Conservation (phyloP, 1,139 yeast species). For the Candida tetrigidarum region DNA sequence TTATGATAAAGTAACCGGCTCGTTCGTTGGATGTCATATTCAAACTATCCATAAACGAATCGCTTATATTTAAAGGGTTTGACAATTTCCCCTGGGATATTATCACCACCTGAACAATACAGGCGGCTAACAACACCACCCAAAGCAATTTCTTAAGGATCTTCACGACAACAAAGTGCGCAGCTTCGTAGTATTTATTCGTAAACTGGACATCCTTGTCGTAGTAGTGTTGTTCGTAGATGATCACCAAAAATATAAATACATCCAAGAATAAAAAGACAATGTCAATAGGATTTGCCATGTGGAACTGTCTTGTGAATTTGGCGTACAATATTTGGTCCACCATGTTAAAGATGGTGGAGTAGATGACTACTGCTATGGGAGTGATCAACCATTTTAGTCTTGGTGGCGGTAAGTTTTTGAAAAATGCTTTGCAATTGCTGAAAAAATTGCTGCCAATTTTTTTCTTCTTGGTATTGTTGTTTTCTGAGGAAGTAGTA, state of each 20-base stretch:
- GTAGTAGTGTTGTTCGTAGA: slow-evolving; percentile 9
- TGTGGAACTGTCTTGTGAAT: slow-evolving; percentile 9
- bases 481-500: not conserved
- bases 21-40: slow-evolving; percentile 12
- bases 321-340: slow-evolving; percentile 13
- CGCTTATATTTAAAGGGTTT: slow-evolving; percentile 17
- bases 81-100: slow-evolving; percentile 17
- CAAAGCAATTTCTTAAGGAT: slow-evolving; percentile 15
- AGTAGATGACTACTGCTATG: slow-evolving; percentile 13
- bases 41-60: not conserved
- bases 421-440: not conserved
- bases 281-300: slow-evolving; percentile 7
- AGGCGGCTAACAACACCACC: slow-evolving; percentile 16
- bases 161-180: slow-evolving; percentile 10
- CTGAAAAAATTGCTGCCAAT: not conserved
- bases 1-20: slow-evolving; percentile 15
- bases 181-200: slow-evolving; percentile 1
- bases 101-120: slow-evolving; percentile 17
- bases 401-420: slow-evolving; percentile 5
- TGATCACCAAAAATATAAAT: slow-evolving; percentile 11
- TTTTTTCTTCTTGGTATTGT: too few species aligned
- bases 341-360: slow-evolving; percentile 15
- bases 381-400: slow-evolving; percentile 14
- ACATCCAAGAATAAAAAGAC: slow-evolving; percentile 8
- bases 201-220: slow-evolving; percentile 2